Base-by-base conservation (phyloP, 2,329 filamentous ascomycete genomes). In the Fusarium nelsonii region DNA sequence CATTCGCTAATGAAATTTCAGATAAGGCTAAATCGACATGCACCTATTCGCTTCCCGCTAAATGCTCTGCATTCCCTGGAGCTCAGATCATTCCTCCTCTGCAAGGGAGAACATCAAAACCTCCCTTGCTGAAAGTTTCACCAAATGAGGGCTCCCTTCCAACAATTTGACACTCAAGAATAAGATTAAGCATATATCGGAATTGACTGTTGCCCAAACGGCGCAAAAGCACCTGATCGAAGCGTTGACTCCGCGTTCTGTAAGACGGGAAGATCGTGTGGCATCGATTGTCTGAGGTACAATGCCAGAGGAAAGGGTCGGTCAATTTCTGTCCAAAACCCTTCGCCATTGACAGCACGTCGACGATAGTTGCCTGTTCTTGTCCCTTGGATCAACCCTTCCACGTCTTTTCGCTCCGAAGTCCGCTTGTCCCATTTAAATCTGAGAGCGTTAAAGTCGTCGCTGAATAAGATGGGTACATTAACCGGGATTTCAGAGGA, bases 381-480 rank as follows among this genome's bases (percentile, higher is more conserved):
- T 15, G 66, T 60, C 9, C 53, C 59, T 30, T 62, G 72, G 8
- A 74, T 70, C 28, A 74, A 33, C 1, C 41, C 45, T 11, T 73
- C 72, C 12, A 74, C 72, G n/a, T 73, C 57, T 41, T 60, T 63
- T 28, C 72, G 59, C 30, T 74, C 72, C 1, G 50, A 20, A 1
- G 72, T 74, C 14, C 63, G 55, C 53, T 73, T 74, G 39, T 74
- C 72, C 72, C 72, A 74, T 46, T 74, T 74, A 5, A 70, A 30
- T 41, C 58, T 64, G 5, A 74, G 57, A 0, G 72, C 63, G 30
- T 74, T 75, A n/a, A 72, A 71, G 14, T 75, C 73, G 9, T 74
- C 70, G 37, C 73, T 71, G 12, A 75, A 60, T 15, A 73, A 48
- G 4, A 71, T 61, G 1, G 71, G 68, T 12, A 64, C 56, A 4